Base-by-base conservation (phyloP, 2,329 filamentous ascomycete genomes). In the Diaporthe aspalathi region DNA sequence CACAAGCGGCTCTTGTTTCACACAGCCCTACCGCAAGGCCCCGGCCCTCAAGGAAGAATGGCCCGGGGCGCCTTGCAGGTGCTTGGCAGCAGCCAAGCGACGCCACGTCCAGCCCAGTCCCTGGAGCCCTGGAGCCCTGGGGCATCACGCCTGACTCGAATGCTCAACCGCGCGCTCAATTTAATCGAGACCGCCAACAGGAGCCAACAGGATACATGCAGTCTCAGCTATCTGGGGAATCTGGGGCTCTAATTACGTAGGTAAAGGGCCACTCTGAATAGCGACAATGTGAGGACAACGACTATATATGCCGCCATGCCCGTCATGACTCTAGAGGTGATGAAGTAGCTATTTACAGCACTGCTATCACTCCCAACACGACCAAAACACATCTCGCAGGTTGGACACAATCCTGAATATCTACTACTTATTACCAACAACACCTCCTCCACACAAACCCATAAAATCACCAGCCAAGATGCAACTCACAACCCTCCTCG, bases 161-260 rank as follows among this genome's bases (percentile, higher is more conserved):
- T 45, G 17, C 40, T 45, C 38, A 62, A 32, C 38, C 56, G 56
- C 56, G 56, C 56, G 38, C 56, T 47, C 56, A 62, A 62, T 62
- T 45, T 62, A 45, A 62, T 47, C 35, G 56, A 47, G 38, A 62
- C 56, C 17, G n/a, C n/a, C n/a, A n/a, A n/a, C n/a, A n/a, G n/a
- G n/a, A n/a, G 38, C 22, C 24, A 43, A 45, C 38, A 29, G 24
- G 38, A 43, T n/a, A 45, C 32, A 45, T 47, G 56, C 14, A 17
- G 56, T 29, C 9, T n/a, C 29, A 62, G 29, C 32, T 24, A 9
- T 43, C 22, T 62, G 56, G 56, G 56, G 40, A 62, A 47, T 62
- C 38, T 32, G 38, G 56, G 24, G 56, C 16, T 45, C 22, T 62
- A 32, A 47, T 62, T n/a, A n/a, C n/a, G n/a, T n/a, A n/a, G n/a